Evolutionary conservation across 768 basidiomycete species (phyloP).

Genomic region (Lactarius pseudohatsudake): DNA sequence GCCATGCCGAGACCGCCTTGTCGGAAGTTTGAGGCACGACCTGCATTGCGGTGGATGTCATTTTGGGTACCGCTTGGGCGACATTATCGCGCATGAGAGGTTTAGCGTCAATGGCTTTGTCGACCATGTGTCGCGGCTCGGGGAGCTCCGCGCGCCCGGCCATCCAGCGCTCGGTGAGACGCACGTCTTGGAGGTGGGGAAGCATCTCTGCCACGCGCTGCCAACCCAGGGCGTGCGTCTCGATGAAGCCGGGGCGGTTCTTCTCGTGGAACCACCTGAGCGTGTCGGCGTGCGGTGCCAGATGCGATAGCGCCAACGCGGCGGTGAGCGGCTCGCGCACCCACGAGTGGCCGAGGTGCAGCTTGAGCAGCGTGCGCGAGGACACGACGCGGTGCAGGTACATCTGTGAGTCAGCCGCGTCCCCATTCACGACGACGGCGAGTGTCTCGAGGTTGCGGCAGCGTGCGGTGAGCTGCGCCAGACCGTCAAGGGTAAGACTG

Average conservation of each 20-base stretch:
- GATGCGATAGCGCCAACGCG: conserved; percentile 72
- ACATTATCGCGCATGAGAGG: conserved; percentile 43
- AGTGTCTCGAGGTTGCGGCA: conserved; percentile 67
- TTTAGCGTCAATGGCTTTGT: conserved; percentile 55
- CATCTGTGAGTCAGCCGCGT: conserved; percentile 45
- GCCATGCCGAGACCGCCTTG: conserved; percentile 42
- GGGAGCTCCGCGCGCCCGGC: conserved; percentile 30
- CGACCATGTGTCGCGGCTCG: conserved; percentile 35
- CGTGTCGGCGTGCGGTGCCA: conserved; percentile 67
- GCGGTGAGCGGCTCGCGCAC: conserved; percentile 65
- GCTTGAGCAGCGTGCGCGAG: conserved; percentile 64
- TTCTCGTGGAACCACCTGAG: conserved; percentile 80
- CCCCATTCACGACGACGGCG: conserved; percentile 61
- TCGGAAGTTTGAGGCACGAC: conserved; percentile 40
- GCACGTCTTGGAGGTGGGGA: conserved; percentile 70
- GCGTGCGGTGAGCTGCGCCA: conserved; percentile 54
- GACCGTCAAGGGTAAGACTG: conserved; percentile 60
- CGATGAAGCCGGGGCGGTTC: conserved; percentile 67
- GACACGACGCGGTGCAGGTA: conserved; percentile 50
- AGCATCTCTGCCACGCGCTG: conserved; percentile 65
- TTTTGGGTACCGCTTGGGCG: conserved; percentile 43
- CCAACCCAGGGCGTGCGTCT: conserved; percentile 67
- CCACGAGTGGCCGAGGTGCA: conserved; percentile 78
- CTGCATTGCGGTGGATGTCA: conserved; percentile 40
- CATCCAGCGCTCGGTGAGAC: conserved; percentile 57